Evolutionary conservation across 1,284 basidiomycete species (phyloP).

Genomic region (Microbotryum violaceum): DNA sequence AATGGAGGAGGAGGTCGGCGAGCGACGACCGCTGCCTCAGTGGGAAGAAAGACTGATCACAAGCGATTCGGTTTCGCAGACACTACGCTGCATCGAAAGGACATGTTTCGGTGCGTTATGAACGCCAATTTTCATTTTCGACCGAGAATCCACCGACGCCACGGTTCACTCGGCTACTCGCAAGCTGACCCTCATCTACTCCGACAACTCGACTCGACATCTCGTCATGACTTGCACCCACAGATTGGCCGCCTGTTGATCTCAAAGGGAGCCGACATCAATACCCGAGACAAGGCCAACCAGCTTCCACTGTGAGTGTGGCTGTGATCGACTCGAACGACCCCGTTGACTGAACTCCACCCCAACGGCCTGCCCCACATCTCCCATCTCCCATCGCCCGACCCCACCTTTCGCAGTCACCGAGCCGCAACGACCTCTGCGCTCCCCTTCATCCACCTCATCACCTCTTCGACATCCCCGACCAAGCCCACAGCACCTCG

Average conservation of each 20-base stretch:
- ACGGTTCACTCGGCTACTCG: slow-evolving; percentile 33
- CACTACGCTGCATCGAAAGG: slow-evolving; percentile 94
- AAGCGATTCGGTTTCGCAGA: slow-evolving; percentile 44
- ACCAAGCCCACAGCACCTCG: slow-evolving; percentile 65
- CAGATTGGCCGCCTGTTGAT: slow-evolving; percentile 83
- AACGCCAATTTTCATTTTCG: slow-evolving; percentile 3
- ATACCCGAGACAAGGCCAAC: slow-evolving; percentile 80
- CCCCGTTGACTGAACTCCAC: background rate
- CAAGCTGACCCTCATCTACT: slow-evolving; percentile 17
- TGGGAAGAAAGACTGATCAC: background rate
- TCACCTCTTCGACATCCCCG: slow-evolving; percentile 57
- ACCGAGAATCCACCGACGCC: slow-evolving; percentile 22
- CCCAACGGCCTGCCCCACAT: slow-evolving; percentile 11
- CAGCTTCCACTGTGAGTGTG: slow-evolving; percentile 71
- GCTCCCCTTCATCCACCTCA: slow-evolving; percentile 69
- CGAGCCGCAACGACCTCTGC: slow-evolving; percentile 91
- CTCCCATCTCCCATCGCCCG: slow-evolving; percentile 26
- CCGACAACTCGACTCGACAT: background rate
- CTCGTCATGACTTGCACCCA: background rate
- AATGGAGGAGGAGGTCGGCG: too few relatives aligned
- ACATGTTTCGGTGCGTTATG: slow-evolving; percentile 60
- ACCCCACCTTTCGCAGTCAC: slow-evolving; percentile 52
- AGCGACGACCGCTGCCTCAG: background rate
- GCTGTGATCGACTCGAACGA: background rate
- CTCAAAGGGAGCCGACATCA: slow-evolving; percentile 79